Conservation (phyloP, 345 rosid genomes). For the Hypericum androsaemum region DNA sequence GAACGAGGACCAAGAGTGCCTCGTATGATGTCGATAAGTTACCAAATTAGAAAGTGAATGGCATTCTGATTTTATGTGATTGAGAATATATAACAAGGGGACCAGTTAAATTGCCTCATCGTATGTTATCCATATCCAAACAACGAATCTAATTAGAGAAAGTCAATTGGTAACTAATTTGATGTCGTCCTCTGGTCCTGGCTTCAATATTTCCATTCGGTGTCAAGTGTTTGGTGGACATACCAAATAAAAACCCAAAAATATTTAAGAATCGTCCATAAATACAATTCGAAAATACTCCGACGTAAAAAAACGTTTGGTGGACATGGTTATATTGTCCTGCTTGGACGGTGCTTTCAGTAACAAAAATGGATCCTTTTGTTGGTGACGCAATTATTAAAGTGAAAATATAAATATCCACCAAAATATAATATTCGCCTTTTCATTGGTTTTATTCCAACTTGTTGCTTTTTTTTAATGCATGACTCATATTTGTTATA, state of each 20-base stretch:
- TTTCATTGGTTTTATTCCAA: background rate
- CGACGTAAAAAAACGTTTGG: background rate
- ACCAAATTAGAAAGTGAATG: no score
- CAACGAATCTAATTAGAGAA: background rate
- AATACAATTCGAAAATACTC: no score
- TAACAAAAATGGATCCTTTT: slow-evolving; percentile 8
- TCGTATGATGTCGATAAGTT: no score
- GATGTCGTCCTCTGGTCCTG: background rate
- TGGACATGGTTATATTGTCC: slow-evolving; percentile 9
- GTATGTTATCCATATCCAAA: slow-evolving; percentile 11
- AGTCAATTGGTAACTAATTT: slow-evolving; percentile 5
- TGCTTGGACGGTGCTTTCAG: background rate
- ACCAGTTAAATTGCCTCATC: background rate
- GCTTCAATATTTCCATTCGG: background rate
- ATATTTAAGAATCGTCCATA: no score
- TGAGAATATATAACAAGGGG: background rate
- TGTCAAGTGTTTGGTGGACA: slow-evolving; percentile 1
- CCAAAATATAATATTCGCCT: background rate
- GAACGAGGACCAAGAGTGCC: no score
- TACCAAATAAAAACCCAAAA: no score
- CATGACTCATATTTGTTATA: no score
- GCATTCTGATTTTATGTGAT: background rate
- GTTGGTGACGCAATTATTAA: slow-evolving; percentile 21
- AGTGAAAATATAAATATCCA: no score
- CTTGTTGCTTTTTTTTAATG: background rate